A percentile compares a stretch with the other conserved stretches of the same genome.
Conservation (phyloP, 768 basidiomycete species). For the Boletellus emodensis region DNA sequence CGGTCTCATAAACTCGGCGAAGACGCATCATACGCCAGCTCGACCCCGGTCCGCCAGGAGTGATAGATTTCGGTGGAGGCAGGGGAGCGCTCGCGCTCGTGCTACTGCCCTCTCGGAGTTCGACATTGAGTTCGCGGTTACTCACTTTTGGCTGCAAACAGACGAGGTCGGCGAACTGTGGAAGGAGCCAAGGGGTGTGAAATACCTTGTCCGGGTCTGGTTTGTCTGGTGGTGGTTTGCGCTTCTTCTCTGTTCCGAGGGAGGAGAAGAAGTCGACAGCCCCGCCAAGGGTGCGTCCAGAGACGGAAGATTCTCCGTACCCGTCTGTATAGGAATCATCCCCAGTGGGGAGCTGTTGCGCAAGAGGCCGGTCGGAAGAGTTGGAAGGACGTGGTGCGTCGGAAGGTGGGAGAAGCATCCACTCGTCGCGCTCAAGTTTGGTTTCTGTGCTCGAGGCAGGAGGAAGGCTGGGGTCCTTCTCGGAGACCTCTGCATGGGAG, state of each 20-base stretch:
- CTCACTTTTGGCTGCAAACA: slow-evolving; percentile 53
- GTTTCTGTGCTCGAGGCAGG: slow-evolving; percentile 44
- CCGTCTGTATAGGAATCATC: slow-evolving; percentile 62
- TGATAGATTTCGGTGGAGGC: slow-evolving; percentile 44
- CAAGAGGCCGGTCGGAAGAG: slow-evolving; percentile 28
- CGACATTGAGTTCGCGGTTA: slow-evolving; percentile 58
- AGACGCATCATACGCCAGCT: slow-evolving; percentile 99
- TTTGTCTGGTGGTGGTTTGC: slow-evolving; percentile 53
- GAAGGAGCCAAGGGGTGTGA: not conserved
- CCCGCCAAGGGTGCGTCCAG: slow-evolving; percentile 47
- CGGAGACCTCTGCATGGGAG: slow-evolving; percentile 50
- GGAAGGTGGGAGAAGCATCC: slow-evolving; percentile 70
- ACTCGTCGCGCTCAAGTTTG: slow-evolving; percentile 68
- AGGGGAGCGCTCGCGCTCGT: slow-evolving; percentile 37
- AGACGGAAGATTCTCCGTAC: slow-evolving; percentile 50
- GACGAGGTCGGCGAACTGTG: slow-evolving; percentile 5
- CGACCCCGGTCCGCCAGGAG: slow-evolving; percentile 88
- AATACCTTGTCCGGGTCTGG: slow-evolving; percentile 71
- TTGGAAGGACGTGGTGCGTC: slow-evolving; percentile 26
- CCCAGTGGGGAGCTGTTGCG: slow-evolving; percentile 23
- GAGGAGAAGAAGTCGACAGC: slow-evolving; percentile 86
- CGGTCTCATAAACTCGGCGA: slow-evolving; percentile 82
- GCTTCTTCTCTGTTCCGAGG: slow-evolving; percentile 78
- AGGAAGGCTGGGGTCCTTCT: slow-evolving; percentile 47
- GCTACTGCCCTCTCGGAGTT: slow-evolving; percentile 44